Base-by-base conservation (phyloP, 331 rosid genomes). In the Ulmus americana region DNA sequence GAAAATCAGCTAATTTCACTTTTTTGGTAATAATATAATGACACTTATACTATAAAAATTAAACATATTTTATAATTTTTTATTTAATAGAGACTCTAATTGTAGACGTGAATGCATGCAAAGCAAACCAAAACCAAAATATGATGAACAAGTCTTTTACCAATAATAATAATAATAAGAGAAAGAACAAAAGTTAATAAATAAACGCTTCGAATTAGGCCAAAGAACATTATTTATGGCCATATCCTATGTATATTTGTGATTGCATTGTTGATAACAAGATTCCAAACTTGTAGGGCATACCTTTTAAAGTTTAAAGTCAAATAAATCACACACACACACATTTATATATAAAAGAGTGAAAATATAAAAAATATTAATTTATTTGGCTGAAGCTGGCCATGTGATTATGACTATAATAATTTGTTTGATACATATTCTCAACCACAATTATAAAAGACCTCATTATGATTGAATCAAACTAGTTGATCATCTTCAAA, bases 351-450 rank as follows among this genome's bases (percentile, higher is more conserved):
- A 16, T 7, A 46, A 22, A 11, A 53, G 14, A 18, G 52, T 12
- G 51, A 6, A 16, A 52, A 44, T 62, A 35, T 18, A 11, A 58
- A 8, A 22, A 10, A 11, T 16, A 59, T 39, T 20, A 59, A 28
- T 28, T 60, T 41, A 49, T 63, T 13, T 46, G 5, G 44, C 11
- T 12, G 57, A 63, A 40, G 61, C 40, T 65, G 70, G 61, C 61
- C 52, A 42, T 42, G 70, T 53, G 61, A 53, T 39, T 12, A 54
- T 54, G 48, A 63, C 68, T 6, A 28, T 13, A 47, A 14, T 8
- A 57, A 57, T 22, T 47, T 28, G 68, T 63, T 63, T 3, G 9
- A 47, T 47, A 10, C 35, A n/a, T 46, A 63, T 46, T 12, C 45
- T 28, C 49, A 28, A 39, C 3, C 10, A 64, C 13, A 35, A 38